Base-by-base conservation (phyloP, 129 eudicot genomes). In the Flaveria brownii region DNA sequence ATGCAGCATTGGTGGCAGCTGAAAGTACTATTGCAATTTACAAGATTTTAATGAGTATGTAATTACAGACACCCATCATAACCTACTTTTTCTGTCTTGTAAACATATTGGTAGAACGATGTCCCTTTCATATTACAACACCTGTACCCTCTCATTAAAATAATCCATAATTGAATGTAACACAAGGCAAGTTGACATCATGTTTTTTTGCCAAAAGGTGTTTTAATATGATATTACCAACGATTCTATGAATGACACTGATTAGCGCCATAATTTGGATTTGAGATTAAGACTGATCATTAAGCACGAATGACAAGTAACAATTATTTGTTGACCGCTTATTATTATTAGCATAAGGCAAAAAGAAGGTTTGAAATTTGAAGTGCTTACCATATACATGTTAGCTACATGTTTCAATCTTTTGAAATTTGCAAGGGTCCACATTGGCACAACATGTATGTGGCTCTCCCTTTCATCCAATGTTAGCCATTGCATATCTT, bases 401-500 rank as follows among this genome's bases (percentile, higher is more conserved):
- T 81, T 84, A 43, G 99, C 82, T 30, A 86, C 70, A 73, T 91
- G 89, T 79, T 95, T 89, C 76, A 95, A 71, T 80, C 99, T 77
- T 78, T 95, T 95, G 81, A 95, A 89, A 85, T 93, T 95, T 23
- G 97, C 97, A 22, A 91, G 86, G 56, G 93, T 86, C 99, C 99
- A 95, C 97, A 95, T 83, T 51, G 97, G 96, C 70, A 95, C 99
- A 61, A 95, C 94, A 82, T 95, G 97, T 73, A 91, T 89, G 67
- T 95, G 88, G 79, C 94, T 87, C 80, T 95, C 99, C 17, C 81
- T 81, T 78, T 91, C 99, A 73, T 95, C 85, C 60, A 63, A 52
- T n/a, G 99, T 95, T 45, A 95, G 74, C 97, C 94, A 89, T 68
- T 86, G 94, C 94, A 86, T 89, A 68, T 91, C 96, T 85, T 95